Base-by-base conservation (phyloP, 169 alveolate genomes). In the Plasmodium berghei region DNA sequence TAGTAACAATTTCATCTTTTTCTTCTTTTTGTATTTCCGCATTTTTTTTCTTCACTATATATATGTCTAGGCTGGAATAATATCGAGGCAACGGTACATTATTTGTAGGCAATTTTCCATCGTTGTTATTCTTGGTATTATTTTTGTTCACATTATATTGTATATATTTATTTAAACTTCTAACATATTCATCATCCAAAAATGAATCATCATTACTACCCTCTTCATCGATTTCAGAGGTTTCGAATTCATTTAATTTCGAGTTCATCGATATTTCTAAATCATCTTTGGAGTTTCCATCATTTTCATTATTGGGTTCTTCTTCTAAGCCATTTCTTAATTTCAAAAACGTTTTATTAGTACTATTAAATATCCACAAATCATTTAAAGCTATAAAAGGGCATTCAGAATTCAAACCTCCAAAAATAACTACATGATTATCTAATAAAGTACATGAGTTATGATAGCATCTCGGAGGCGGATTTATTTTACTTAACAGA, bases 301-400 rank as follows among this genome's bases (percentile, higher is more conserved):
- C 45, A 54, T 67, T n/a, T n/a, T 73, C 22, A 56, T 16, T 18
- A 54, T 28, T n/a, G 9, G 42, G 14, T 12, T 63, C 48, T 45
- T 40, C 58, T 62, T 67, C 61, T 5, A 14, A 40, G 34, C 69
- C 22, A 14, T 49, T 26, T 72, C 66, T 77, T 52, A 77, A 48
- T 69, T 77, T 75, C 42, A 55, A 54, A 77, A 77, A 77, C 20
- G 77, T 77, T 54, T 77, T 77, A 22, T 77, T 77, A 63, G 58
- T 42, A 70, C 89, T 77, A 28, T 77, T 64, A 26, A 77, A 77
- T 46, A 77, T 49, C 89, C 89, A 77, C 46, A 77, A 77, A 22
- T 77, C 89, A 20, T 77, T 77, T 40, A 77, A 69, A 28, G 89
- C 89, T 10, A 77, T n/a, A 24, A 77, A 77, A 8, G 89, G 89